Evolutionary conservation across 2,329 filamentous ascomycete genomes (phyloP).

Genomic region (Nigrospora sphaerica): DNA sequence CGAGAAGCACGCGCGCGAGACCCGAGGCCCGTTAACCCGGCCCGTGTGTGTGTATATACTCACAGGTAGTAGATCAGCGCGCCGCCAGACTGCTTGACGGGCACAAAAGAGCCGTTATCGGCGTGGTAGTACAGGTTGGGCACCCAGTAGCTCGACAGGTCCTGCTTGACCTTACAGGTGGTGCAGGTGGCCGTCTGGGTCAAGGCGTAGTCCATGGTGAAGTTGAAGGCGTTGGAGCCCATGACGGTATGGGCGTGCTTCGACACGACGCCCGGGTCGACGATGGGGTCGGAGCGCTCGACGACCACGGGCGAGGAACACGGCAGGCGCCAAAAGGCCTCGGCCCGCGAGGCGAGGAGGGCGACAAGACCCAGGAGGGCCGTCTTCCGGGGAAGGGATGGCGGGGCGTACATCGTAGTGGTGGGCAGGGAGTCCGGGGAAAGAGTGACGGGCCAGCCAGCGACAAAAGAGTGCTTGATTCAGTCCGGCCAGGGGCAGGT

Average conservation of each 20-base stretch:
- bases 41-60: slow-evolving; percentile 6
- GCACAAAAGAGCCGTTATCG: slow-evolving; percentile 48
- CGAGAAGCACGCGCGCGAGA: too few relatives aligned
- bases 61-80: slow-evolving; percentile 50
- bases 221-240: slow-evolving; percentile 55
- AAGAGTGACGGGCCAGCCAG: too few relatives aligned
- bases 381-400: too few relatives aligned
- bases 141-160: slow-evolving; percentile 64
- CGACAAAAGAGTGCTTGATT: too few relatives aligned
- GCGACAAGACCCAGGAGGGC: neutral
- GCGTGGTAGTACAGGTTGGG: slow-evolving; percentile 46
- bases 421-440: too few relatives aligned
- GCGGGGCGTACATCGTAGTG: too few relatives aligned
- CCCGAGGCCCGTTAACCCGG: too few relatives aligned
- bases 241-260: slow-evolving; percentile 54
- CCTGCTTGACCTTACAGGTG: slow-evolving; percentile 54
- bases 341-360: slow-evolving; percentile 4
- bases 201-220: slow-evolving; percentile 43
- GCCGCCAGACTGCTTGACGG: slow-evolving; percentile 33
- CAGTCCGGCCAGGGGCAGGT: too few relatives aligned
- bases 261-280: slow-evolving; percentile 44
- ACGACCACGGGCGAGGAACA: slow-evolving; percentile 16
- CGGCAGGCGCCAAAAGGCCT: slow-evolving; percentile 16
- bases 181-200: slow-evolving; percentile 53
- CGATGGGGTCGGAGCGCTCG: slow-evolving; percentile 52